Percentiles rank a stretch among this genome's conserved stretches.
Evolutionary conservation across 2,329 filamentous ascomycete species (phyloP).

Genomic region (Pyrenochaeta sp.): DNA sequence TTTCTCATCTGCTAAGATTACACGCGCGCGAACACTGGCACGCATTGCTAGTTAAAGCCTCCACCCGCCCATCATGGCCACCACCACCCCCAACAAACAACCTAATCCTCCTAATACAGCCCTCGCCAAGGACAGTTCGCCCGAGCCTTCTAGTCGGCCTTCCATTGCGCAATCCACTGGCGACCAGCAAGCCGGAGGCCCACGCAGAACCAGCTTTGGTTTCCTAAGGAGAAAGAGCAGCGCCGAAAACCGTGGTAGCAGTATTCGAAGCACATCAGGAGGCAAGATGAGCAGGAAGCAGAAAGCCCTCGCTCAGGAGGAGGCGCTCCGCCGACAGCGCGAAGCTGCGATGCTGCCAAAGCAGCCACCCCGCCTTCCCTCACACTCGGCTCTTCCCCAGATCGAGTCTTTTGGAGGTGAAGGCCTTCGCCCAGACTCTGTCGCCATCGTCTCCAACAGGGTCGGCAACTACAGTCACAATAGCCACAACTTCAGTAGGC

Average conservation of each 20-base stretch:
- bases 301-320: constrained; percentile 59
- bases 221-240: constrained; percentile 33
- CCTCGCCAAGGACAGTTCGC: constrained; percentile 34
- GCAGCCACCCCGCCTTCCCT: constrained; percentile 67
- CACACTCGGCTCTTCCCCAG: constrained; percentile 56
- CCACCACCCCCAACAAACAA: constrained; percentile 28
- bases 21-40: constrained; percentile 22
- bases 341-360: constrained; percentile 65
- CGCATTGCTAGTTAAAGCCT: constrained; percentile 33
- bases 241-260: constrained; percentile 14
- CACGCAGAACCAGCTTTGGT: constrained; percentile 45
- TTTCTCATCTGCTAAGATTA: constrained; percentile 36
- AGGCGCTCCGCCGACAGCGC: constrained; percentile 64
- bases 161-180: constrained; percentile 25
- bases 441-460: constrained; percentile 69
- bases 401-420: constrained; percentile 71
- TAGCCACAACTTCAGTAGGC: constrained; percentile 47
- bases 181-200: constrained; percentile 23
- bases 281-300: constrained; percentile 65
- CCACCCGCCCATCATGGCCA: constrained; percentile 38
- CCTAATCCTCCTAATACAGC: constrained; percentile 18
- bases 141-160: constrained; percentile 33
- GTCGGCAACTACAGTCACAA: constrained; percentile 45
- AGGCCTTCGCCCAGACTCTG: constrained; percentile 67
- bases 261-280: constrained; percentile 39